Evolutionary conservation across 257 asterid genomes (phyloP).

Genomic region (Rehmannia glutinosa): DNA sequence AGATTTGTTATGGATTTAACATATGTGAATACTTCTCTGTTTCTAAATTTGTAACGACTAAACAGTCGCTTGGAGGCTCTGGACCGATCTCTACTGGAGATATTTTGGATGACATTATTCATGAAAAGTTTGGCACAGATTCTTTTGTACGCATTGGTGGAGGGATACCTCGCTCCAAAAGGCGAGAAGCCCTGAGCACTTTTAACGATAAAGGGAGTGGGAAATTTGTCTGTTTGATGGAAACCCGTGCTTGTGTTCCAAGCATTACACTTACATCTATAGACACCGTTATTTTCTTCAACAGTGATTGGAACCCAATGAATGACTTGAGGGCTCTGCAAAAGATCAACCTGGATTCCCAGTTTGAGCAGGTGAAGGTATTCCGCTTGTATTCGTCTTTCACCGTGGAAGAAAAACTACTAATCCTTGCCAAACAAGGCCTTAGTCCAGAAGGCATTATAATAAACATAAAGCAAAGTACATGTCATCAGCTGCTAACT

Average conservation of each 20-base stretch:
- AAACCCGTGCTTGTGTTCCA: constrained; percentile 48
- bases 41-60: constrained; percentile 7
- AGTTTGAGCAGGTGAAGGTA: constrained; percentile 44
- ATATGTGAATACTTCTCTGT: constrained; percentile 1
- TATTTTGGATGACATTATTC: constrained; percentile 54
- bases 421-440: constrained; percentile 55
- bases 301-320: constrained; percentile 65
- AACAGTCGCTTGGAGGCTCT: constrained; percentile 37
- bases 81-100: constrained; percentile 42
- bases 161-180: constrained; percentile 21
- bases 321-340: constrained; percentile 57
- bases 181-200: constrained; percentile 21
- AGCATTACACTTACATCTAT: constrained; percentile 37
- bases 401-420: constrained; percentile 56
- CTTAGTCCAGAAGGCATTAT: constrained; percentile 29
- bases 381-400: constrained; percentile 54
- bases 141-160: constrained; percentile 39
- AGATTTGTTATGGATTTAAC: not conserved
- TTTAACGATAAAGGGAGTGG: constrained; percentile 36
- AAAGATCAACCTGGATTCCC: constrained; percentile 42
- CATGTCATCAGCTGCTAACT: constrained; percentile 40
- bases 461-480: constrained; percentile 22
- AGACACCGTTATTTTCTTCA: constrained; percentile 47
- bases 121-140: constrained; percentile 43
- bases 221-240: constrained; percentile 49